A percentile compares a stretch with the other conserved stretches of the same genome.
Conservation (phyloP, 129 eudicot genomes). For the Escallonia herrerae region DNA sequence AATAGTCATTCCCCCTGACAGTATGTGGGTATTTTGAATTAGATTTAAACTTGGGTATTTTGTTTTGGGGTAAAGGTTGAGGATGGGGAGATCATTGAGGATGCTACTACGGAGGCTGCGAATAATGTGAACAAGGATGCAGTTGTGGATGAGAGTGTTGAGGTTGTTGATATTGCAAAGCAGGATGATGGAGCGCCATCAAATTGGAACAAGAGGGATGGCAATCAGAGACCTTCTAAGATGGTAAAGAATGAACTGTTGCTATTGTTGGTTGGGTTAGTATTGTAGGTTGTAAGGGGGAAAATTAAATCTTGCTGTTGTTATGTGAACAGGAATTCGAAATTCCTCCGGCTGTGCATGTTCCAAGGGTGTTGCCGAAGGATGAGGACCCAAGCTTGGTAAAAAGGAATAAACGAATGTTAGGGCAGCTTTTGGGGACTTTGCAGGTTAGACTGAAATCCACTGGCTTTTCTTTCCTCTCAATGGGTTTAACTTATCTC, state of each 20-base stretch:
- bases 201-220: conserved; percentile 69
- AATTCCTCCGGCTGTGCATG: conserved; percentile 52
- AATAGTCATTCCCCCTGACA: too few species aligned
- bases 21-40: background rate
- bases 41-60: background rate
- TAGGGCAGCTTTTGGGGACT: conserved; percentile 93
- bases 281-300: background rate
- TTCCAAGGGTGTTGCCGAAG: conserved; percentile 85
- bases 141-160: conserved; percentile 21
- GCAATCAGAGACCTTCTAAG: conserved; percentile 46
- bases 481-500: too few species aligned
- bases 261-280: background rate
- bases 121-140: conserved; percentile 32
- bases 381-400: conserved; percentile 88
- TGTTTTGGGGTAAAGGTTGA: conserved; percentile 43
- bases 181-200: conserved; percentile 31
- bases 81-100: conserved; percentile 76
- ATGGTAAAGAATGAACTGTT: conserved; percentile 21
- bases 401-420: conserved; percentile 80
- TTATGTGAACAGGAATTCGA: conserved; percentile 56
- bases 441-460: conserved; percentile 57
- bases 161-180: conserved; percentile 19
- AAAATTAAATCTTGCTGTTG: background rate
- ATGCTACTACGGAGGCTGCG: conserved; percentile 27
- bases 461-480: too few species aligned